Percentiles rank a stretch among this genome's conserved stretches.
These are phyloP conservation scores for Dactylonectria estremocensis DNA, from an alignment of 2,329 filamentous ascomycete genomes.

Conservation along the genomic window DNA sequence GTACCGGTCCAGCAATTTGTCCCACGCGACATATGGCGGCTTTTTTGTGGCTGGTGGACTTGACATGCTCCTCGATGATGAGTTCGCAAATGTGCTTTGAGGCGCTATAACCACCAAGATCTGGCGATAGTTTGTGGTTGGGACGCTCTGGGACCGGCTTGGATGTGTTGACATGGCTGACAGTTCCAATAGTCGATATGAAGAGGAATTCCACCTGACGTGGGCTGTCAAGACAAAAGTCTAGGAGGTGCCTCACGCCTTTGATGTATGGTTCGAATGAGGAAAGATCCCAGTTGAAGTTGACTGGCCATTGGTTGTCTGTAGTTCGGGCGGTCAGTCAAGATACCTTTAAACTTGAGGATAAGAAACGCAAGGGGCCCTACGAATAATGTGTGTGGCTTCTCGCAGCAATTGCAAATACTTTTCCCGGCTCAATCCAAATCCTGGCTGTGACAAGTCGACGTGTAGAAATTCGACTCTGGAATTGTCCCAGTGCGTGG, in stretches of 20 bases:
- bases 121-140: neutral
- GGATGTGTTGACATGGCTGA: neutral
- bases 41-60: neutral
- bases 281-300: slow-evolving; percentile 2
- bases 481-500: neutral
- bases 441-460: neutral
- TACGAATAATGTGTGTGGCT: neutral
- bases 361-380: neutral
- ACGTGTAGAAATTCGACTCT: neutral
- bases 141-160: neutral
- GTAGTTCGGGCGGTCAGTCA: neutral
- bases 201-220: neutral
- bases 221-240: neutral
- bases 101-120: neutral
- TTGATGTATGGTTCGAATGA: neutral
- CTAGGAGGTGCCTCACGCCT: neutral
- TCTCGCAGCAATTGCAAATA: neutral
- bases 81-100: slow-evolving; percentile 5
- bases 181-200: neutral
- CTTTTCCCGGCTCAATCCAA: neutral
- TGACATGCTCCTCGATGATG: neutral
- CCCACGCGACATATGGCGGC: neutral
- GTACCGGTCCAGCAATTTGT: neutral
- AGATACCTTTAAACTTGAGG: too few species aligned
- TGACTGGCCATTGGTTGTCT: slow-evolving; percentile 1